Evolutionary conservation across 2,329 filamentous ascomycete genomes (phyloP).

Genomic region (Trichoderma atroviride): DNA sequence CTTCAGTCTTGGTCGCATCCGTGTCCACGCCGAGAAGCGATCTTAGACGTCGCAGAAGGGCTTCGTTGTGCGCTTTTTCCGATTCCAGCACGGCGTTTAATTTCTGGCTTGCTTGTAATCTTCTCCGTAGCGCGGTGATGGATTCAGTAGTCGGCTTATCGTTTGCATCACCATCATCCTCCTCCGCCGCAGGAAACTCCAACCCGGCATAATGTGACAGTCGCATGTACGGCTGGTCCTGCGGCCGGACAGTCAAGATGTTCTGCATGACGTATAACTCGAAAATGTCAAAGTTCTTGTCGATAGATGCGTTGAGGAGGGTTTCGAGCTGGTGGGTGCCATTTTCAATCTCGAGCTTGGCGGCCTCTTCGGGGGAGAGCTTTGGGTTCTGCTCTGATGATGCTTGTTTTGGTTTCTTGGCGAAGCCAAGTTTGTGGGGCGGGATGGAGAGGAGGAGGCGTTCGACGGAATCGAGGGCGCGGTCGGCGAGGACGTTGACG

Average conservation of each 20-base stretch:
- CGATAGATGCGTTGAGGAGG: slow-evolving; percentile 76
- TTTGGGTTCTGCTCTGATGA: slow-evolving; percentile 32
- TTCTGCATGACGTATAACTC: slow-evolving; percentile 91
- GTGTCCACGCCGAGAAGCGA: slow-evolving; percentile 42
- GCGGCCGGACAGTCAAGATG: slow-evolving; percentile 68
- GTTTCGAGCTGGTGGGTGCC: slow-evolving; percentile 86
- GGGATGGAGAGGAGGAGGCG: slow-evolving; percentile 74
- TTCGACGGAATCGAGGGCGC: slow-evolving; percentile 85
- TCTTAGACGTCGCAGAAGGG: slow-evolving; percentile 66
- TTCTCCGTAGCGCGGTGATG: slow-evolving; percentile 71
- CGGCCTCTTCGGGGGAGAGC: slow-evolving; percentile 45
- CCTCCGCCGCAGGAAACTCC: slow-evolving; percentile 44
- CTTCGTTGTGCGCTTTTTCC: slow-evolving; percentile 73
- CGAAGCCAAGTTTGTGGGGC: slow-evolving; percentile 81
- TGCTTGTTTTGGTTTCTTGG: slow-evolving; percentile 39
- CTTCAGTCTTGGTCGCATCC: slow-evolving; percentile 27
- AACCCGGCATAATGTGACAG: slow-evolving; percentile 81
- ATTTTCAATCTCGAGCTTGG: slow-evolving; percentile 75
- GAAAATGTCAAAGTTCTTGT: slow-evolving; percentile 83
- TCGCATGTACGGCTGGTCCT: slow-evolving; percentile 76
- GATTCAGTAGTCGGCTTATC: slow-evolving; percentile 63
- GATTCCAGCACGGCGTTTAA: slow-evolving; percentile 69
- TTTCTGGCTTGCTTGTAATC: slow-evolving; percentile 76
- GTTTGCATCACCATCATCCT: slow-evolving; percentile 5
- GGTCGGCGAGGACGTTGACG: slow-evolving; percentile 90